phyloP scores from a whole-genome alignment of 306 rosid species.

The Mimosa bimucronata region DNA sequence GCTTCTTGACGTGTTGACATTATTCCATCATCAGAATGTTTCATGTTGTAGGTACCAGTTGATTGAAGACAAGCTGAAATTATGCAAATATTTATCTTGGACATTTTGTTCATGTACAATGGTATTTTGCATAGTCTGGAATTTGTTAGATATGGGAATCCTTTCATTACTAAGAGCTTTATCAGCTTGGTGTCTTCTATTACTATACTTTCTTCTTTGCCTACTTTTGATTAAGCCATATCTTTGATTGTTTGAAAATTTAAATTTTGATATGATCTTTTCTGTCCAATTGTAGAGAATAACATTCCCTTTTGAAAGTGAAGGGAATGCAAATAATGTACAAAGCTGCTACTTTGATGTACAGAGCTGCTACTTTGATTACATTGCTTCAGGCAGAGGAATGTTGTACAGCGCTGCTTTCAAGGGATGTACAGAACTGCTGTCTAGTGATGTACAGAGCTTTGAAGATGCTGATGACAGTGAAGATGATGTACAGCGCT shows the following conservation, averaged over 20 bases:
- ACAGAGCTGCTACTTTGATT: no score
- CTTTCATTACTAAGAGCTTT: slow-evolving; percentile 26
- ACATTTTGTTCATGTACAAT: slow-evolving; percentile 81
- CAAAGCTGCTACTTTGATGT: no score
- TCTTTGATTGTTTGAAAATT: slow-evolving; percentile 36
- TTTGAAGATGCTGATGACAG: no score
- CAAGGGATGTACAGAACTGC: no score
- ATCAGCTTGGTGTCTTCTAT: neutral
- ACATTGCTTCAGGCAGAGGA: no score
- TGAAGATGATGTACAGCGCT: no score
- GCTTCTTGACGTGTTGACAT: no score
- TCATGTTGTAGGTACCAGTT: slow-evolving; percentile 70
- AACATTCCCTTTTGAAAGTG: slow-evolving; percentile 70
- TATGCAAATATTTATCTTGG: slow-evolving; percentile 88
- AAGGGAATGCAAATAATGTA: slow-evolving; percentile 55
- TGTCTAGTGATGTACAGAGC: no score
- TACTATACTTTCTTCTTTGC: slow-evolving; percentile 8
- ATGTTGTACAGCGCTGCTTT: no score
- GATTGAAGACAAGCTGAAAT: slow-evolving; percentile 76
- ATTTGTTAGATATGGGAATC: slow-evolving; percentile 17
- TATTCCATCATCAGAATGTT: slow-evolving; percentile 21
- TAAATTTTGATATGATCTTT: slow-evolving; percentile 31
- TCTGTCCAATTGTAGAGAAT: slow-evolving; percentile 61
- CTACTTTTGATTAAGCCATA: slow-evolving; percentile 17
- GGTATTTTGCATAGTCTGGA: slow-evolving; percentile 48